These are phyloP conservation scores for Moesziomyces sp. DNA, from an alignment of 1,284 basidiomycete species.

Conservation along the genomic window DNA sequence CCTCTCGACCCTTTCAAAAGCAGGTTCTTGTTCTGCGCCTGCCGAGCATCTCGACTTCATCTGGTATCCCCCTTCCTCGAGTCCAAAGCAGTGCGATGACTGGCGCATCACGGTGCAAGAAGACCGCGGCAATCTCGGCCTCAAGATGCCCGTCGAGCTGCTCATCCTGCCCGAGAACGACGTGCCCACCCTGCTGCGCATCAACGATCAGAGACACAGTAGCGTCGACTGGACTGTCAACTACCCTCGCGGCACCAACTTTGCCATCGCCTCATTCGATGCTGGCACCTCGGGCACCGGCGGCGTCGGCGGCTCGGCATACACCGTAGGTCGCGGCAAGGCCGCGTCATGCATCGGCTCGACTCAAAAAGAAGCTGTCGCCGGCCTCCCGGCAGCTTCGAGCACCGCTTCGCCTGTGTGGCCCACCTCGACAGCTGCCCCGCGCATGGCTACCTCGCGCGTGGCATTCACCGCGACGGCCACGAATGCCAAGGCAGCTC, in stretches of 20 bases:
- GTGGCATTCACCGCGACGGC: not conserved
- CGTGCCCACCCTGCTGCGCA: conserved; percentile 24
- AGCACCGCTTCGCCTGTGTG: conserved; percentile 19
- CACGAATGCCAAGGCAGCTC: conserved; percentile 6
- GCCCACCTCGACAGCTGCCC: conserved; percentile 9
- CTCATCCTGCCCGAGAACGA: conserved; percentile 42
- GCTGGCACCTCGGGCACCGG: conserved; percentile 34
- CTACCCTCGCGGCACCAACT: conserved; percentile 39
- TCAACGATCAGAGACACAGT: conserved; percentile 9
- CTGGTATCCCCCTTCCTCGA: conserved; percentile 29
- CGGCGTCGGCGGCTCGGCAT: conserved; percentile 34
- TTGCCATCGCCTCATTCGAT: conserved; percentile 38
- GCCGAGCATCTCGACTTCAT: conserved; percentile 46
- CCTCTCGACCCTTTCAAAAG: conserved; percentile 13
- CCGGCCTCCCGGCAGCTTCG: conserved; percentile 27
- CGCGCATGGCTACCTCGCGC: conserved; percentile 27
- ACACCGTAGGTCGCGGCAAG: conserved; percentile 28
- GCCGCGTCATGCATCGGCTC: conserved; percentile 15
- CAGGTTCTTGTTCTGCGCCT: conserved; percentile 30
- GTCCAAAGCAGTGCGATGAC: conserved; percentile 37
- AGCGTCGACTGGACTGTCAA: conserved; percentile 44
- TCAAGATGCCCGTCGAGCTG: conserved; percentile 41
- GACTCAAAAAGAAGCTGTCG: conserved; percentile 14
- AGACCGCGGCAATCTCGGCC: conserved; percentile 35
- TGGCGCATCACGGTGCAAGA: conserved; percentile 45